Evolutionary conservation across 352 stramenopile species (phyloP).

Genomic region (Phytophthora citrophthora): DNA sequence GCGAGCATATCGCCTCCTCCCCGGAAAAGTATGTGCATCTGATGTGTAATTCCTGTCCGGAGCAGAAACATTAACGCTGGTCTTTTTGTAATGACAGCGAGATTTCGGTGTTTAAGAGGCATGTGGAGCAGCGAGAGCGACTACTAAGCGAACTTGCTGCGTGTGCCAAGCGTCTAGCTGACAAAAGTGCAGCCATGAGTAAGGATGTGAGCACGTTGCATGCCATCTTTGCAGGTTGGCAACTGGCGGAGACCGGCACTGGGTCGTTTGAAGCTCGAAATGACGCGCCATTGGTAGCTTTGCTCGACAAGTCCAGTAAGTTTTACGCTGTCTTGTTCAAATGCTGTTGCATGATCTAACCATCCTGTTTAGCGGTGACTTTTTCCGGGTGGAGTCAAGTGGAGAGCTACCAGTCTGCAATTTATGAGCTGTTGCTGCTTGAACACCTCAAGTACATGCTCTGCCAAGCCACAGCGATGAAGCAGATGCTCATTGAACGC

Average conservation of each 20-base stretch:
- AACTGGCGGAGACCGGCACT: conserved; percentile 42
- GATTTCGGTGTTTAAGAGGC: conserved; percentile 56
- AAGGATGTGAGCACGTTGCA: conserved; percentile 63
- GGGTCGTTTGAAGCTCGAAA: conserved; percentile 21
- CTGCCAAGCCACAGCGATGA: conserved; percentile 61
- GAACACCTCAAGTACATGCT: conserved; percentile 73
- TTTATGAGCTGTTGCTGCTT: conserved; percentile 72
- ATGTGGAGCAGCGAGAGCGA: conserved; percentile 67
- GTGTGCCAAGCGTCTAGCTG: conserved; percentile 66
- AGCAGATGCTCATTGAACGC: conserved; percentile 60
- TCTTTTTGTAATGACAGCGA: conserved; percentile 30
- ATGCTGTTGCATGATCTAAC: conserved; percentile 2
- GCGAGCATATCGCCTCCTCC: conserved; percentile 32
- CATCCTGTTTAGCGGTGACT: conserved; percentile 33
- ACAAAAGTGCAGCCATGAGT: conserved; percentile 57
- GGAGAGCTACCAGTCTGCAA: conserved; percentile 53
- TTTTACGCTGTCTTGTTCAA: neutral
- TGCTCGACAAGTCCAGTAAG: conserved; percentile 61
- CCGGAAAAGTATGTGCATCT: conserved; percentile 43
- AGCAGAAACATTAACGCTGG: neutral
- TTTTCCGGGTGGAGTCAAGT: conserved; percentile 58
- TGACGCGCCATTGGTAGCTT: conserved; percentile 39
- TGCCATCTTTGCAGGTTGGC: conserved; percentile 66
- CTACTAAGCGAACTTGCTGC: conserved; percentile 50
- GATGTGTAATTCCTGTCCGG: neutral